These are phyloP conservation scores for Xylaria hypoxylon DNA, from an alignment of 2,329 filamentous ascomycete genomes.

Conservation along the genomic window DNA sequence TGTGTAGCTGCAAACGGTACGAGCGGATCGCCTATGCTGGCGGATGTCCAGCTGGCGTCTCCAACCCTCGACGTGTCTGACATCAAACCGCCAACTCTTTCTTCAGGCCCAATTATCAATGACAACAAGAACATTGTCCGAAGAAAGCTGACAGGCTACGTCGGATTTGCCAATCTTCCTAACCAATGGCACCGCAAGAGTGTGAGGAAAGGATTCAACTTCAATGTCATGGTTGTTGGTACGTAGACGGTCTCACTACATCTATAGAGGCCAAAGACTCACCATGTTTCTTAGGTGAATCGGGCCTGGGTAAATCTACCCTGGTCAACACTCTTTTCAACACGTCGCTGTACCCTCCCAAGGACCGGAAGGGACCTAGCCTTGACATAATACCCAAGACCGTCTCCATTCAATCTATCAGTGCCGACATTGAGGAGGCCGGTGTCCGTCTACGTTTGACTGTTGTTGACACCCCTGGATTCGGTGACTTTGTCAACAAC, in stretches of 20 bases:
- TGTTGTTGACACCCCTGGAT: slow-evolving; percentile 97
- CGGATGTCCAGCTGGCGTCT: slow-evolving; percentile 58
- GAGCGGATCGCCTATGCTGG: slow-evolving; percentile 52
- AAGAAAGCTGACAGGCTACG: slow-evolving; percentile 97
- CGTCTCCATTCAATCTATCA: slow-evolving; percentile 93
- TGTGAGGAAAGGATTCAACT: slow-evolving; percentile 99
- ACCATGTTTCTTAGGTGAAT: slow-evolving; percentile 78
- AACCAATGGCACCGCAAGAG: slow-evolving; percentile 99
- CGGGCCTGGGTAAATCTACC: slow-evolving; percentile 97
- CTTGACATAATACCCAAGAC: slow-evolving; percentile 99
- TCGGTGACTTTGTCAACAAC: slow-evolving; percentile 99
- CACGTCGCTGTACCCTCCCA: slow-evolving; percentile 97
- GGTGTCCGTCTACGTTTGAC: slow-evolving; percentile 95
- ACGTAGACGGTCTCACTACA: slow-evolving; percentile 54
- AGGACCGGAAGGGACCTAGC: slow-evolving; percentile 97
- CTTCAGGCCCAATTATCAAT: slow-evolving; percentile 63
- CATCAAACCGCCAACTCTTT: slow-evolving; percentile 46
- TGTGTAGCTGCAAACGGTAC: slow-evolving; percentile 57
- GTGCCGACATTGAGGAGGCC: slow-evolving; percentile 97
- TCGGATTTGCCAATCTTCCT: slow-evolving; percentile 97
- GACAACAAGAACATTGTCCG: slow-evolving; percentile 96
- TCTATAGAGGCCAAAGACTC: not conserved
- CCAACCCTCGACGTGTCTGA: slow-evolving; percentile 54
- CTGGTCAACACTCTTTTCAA: slow-evolving; percentile 99
- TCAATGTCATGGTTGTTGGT: slow-evolving; percentile 99